Evolutionary conservation across 2,329 filamentous ascomycete species (phyloP).

Genomic region (Colletotrichum brevisporum): DNA sequence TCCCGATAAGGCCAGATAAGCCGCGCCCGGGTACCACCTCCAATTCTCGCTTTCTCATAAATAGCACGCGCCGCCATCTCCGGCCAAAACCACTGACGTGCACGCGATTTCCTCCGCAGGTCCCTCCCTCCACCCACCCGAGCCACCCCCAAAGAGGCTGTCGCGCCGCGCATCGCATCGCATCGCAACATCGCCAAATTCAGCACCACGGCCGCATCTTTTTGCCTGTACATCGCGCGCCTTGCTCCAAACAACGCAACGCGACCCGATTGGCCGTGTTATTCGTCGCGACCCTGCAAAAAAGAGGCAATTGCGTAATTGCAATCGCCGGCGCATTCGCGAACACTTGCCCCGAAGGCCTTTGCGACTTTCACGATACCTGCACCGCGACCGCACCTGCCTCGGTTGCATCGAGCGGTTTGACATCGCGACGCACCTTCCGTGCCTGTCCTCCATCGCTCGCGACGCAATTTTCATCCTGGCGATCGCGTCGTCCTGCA

Average conservation of each 20-base stretch:
- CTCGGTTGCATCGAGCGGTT: slow-evolving; percentile 15
- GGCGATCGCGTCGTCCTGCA: slow-evolving; percentile 5
- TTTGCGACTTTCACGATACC: slow-evolving; percentile 1
- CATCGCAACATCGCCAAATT: slow-evolving; percentile 4
- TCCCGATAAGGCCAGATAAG: slow-evolving; percentile 57
- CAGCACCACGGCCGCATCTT: slow-evolving; percentile 7
- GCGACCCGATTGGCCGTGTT: slow-evolving; percentile 34
- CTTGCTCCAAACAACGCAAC: slow-evolving; percentile 9
- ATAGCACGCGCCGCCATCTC: slow-evolving; percentile 61
- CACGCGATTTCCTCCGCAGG: slow-evolving; percentile 61
- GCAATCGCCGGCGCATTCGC: slow-evolving; percentile 17
- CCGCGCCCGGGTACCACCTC: slow-evolving; percentile 50
- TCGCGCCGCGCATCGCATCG: slow-evolving; percentile 18
- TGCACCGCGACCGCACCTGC: slow-evolving; percentile 12
- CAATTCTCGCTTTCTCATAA: slow-evolving; percentile 57
- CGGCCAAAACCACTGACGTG: slow-evolving; percentile 60
- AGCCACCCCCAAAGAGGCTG: slow-evolving; percentile 1
- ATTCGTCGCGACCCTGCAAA: slow-evolving; percentile 7
- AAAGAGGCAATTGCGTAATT: slow-evolving; percentile 12
- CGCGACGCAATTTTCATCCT: slow-evolving; percentile 18
- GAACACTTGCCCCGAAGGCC: not conserved
- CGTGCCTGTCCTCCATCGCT: slow-evolving; percentile 8
- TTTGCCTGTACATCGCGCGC: slow-evolving; percentile 9
- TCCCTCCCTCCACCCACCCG: slow-evolving; percentile 49
- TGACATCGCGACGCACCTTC: slow-evolving; percentile 22